These are phyloP conservation scores for Chloris gayana DNA, from an alignment of 176 grass and related monocot genomes.

Conservation along the genomic window DNA sequence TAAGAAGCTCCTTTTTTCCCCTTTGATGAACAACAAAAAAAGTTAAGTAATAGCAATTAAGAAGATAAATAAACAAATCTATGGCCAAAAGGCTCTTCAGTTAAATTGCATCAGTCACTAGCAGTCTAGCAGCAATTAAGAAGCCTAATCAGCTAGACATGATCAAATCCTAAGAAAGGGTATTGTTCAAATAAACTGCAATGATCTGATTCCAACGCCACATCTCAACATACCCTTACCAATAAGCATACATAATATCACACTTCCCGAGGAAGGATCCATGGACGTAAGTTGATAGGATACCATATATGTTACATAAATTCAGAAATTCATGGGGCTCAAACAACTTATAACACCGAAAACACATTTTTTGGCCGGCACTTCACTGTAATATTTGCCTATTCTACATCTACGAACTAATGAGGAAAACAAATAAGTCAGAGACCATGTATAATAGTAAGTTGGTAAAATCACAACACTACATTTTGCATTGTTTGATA, in stretches of 20 bases:
- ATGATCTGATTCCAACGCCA: neutral
- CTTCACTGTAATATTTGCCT: neutral
- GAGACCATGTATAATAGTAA: neutral
- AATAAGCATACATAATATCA: neutral
- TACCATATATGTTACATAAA: no score
- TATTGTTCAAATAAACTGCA: neutral
- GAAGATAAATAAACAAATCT: neutral
- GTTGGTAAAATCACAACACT: neutral
- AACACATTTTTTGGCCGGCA: neutral
- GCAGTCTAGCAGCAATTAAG: neutral
- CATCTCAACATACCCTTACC: neutral
- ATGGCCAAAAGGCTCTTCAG: neutral
- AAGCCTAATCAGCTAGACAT: neutral
- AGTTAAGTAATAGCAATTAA: neutral
- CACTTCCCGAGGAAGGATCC: neutral
- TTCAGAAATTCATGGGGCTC: neutral
- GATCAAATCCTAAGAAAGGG: neutral
- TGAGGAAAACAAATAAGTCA: neutral
- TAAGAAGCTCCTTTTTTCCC: neutral
- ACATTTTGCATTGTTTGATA: neutral
- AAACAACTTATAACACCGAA: neutral
- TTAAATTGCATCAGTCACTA: neutral
- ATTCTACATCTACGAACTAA: neutral
- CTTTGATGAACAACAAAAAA: neutral
- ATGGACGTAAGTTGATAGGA: neutral